These are phyloP conservation scores for Clausena lansium DNA, from an alignment of 345 rosid species.

Conservation along the genomic window DNA sequence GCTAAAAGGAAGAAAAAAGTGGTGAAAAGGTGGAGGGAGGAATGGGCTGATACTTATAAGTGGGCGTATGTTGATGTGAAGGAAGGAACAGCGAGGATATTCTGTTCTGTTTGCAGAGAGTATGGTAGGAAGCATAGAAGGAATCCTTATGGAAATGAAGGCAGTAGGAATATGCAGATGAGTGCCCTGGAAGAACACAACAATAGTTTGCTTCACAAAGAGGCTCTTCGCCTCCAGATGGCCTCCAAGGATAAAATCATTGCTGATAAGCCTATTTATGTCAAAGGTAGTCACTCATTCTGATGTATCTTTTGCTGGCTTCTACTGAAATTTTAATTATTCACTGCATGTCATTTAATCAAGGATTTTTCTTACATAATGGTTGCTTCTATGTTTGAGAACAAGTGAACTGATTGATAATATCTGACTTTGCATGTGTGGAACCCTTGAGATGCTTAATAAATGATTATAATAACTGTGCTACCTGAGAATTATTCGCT, in stretches of 20 bases:
- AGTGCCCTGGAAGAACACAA: slow-evolving; percentile 99
- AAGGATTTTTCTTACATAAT: background rate
- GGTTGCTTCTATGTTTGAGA: background rate
- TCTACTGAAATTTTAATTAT: background rate
- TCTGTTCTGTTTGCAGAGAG: slow-evolving; percentile 95
- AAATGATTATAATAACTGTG: background rate
- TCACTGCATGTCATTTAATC: background rate
- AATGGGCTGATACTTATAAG: slow-evolving; percentile 99
- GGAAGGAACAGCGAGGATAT: slow-evolving; percentile 96
- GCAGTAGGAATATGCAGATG: slow-evolving; percentile 99
- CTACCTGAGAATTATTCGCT: background rate
- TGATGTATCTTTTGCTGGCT: background rate
- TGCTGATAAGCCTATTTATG: slow-evolving; percentile 84
- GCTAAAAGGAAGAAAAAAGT: slow-evolving; percentile 93
- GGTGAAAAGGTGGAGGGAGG: slow-evolving; percentile 99
- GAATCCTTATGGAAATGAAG: slow-evolving; percentile 98
- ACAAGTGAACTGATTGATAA: background rate
- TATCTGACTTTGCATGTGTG: background rate
- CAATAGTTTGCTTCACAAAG: slow-evolving; percentile 98
- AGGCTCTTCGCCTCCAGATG: slow-evolving; percentile 95
- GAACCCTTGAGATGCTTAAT: background rate
- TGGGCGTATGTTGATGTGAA: slow-evolving; percentile 99
- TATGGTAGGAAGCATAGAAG: slow-evolving; percentile 96
- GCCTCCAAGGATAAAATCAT: slow-evolving; percentile 95
- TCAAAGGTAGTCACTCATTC: slow-evolving; percentile 59